Base-by-base conservation (phyloP, 2,329 filamentous ascomycete genomes). In the Monilinia fructigena region DNA sequence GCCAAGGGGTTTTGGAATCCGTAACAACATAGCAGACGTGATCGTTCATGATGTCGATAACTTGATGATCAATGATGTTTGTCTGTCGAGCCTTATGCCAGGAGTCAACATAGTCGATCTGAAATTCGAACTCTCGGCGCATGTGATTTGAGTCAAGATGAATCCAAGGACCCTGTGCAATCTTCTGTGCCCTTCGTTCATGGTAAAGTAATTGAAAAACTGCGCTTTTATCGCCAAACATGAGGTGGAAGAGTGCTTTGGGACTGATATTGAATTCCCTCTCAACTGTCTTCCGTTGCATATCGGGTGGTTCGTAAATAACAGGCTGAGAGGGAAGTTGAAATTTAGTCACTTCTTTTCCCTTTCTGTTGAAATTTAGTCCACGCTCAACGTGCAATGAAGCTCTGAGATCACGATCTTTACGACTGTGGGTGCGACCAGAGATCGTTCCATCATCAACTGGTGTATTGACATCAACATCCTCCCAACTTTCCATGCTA, bases 141-240 rank as follows among this genome's bases (percentile, higher is more conserved):
- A 95, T 86, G 58, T 86, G 85, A 1, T 87, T 87, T 52, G 88
- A 83, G 67, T 93, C 90, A 4, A 86, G 81, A 59, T 88, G 82
- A 23, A 83, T 81, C 95, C 95, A 99, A 0, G 94, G 92, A 0
- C 91, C 90, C 78, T 97, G 93, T 2, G 89, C 87, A 69, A 97
- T 93, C 69, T 89, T 87, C 76, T 89, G 86, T 18, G 91, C 92
- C 73, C 88, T 85, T 62, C 91, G 85, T 76, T 96, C 92, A 75
- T 66, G 66, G n/a, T 67, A 65, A 38, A 67, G 58, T 18, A 54
- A n/a, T 45, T 65, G 65, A 79, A 97, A 99, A 50, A 98, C 89
- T 45, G 93, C 92, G 76, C 92, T 96, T 79, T 94, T 96, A 78
- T 99, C 95, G 48, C 95, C 95, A 77, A 98, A 99, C 62, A 99